Evolutionary conservation across 2,329 filamentous ascomycete genomes (phyloP).

Genomic region (Pestalotiopsis sp.): DNA sequence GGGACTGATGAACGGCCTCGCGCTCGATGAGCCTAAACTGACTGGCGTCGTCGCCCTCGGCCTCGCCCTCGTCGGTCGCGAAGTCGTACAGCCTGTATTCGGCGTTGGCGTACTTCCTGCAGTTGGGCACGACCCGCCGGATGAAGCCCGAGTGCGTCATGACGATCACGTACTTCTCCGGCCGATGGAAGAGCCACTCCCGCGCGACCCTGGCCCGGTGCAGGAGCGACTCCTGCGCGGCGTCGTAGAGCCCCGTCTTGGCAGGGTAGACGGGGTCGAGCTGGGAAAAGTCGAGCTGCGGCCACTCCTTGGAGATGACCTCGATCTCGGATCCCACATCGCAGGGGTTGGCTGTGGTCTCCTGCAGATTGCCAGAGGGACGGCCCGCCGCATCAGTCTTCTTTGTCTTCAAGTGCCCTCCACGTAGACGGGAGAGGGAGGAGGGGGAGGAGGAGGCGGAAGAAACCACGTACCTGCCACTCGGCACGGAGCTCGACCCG

Average conservation of each 20-base stretch:
- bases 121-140: slow-evolving; percentile 22
- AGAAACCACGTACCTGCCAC: slow-evolving; percentile 27
- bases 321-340: slow-evolving; percentile 26
- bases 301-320: slow-evolving; percentile 27
- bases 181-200: slow-evolving; percentile 27
- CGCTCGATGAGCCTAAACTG: slow-evolving; percentile 6
- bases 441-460: background rate
- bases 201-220: slow-evolving; percentile 26
- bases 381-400: background rate
- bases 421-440: background rate
- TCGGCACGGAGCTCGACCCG: slow-evolving; percentile 30
- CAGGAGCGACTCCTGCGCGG: slow-evolving; percentile 26
- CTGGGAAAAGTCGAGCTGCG: slow-evolving; percentile 29
- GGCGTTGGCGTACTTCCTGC: slow-evolving; percentile 27
- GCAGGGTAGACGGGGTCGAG: slow-evolving; percentile 31
- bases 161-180: slow-evolving; percentile 30
- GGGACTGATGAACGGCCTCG: background rate
- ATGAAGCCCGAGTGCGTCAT: slow-evolving; percentile 33
- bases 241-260: slow-evolving; percentile 31
- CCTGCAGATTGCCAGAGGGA: slow-evolving; percentile 17
- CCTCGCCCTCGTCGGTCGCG: slow-evolving; percentile 8
- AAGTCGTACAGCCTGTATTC: slow-evolving; percentile 29
- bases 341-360: slow-evolving; percentile 31
- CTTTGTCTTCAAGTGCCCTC: background rate
- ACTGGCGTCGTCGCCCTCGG: background rate